These are phyloP conservation scores for Perkinsus chesapeaki DNA, from an alignment of 169 alveolate species.

Conservation along the genomic window DNA sequence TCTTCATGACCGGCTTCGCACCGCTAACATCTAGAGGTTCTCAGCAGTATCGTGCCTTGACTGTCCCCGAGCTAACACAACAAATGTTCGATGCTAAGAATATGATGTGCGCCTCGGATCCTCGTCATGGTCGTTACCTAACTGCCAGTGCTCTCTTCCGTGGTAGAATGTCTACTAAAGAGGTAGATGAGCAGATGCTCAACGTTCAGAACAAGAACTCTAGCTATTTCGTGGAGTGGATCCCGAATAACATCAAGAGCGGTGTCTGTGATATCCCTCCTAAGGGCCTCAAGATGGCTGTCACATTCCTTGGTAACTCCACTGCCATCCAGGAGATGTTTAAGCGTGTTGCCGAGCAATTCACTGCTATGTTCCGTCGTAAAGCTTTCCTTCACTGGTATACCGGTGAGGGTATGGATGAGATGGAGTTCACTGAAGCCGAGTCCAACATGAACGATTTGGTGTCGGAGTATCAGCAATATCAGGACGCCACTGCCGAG, in stretches of 20 bases:
- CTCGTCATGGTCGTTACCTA: slow-evolving; percentile 97
- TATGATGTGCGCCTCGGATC: slow-evolving; percentile 99
- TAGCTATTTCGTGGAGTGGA: slow-evolving; percentile 97
- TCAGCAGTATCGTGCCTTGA: slow-evolving; percentile 96
- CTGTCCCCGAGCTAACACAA: slow-evolving; percentile 93
- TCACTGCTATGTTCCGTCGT: slow-evolving; percentile 95
- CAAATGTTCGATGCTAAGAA: slow-evolving; percentile 98
- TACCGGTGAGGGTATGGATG: slow-evolving; percentile 98
- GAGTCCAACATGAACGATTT: slow-evolving; percentile 95
- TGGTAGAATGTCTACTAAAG: slow-evolving; percentile 98
- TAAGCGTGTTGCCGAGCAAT: slow-evolving; percentile 93
- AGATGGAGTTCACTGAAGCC: slow-evolving; percentile 98
- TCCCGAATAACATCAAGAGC: slow-evolving; percentile 94
- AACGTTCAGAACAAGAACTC: slow-evolving; percentile 95
- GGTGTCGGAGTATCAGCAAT: slow-evolving; percentile 95
- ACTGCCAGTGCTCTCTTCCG: slow-evolving; percentile 98
- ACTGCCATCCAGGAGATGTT: slow-evolving; percentile 97
- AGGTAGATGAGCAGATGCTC: slow-evolving; percentile 98
- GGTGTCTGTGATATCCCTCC: slow-evolving; percentile 98
- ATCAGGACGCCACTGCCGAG: slow-evolving; percentile 84
- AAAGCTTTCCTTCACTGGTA: slow-evolving; percentile 97
- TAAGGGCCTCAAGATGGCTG: slow-evolving; percentile 95
- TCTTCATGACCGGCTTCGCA: slow-evolving; percentile 96
- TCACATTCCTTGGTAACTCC: slow-evolving; percentile 93
- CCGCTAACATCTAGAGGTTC: slow-evolving; percentile 98